Percentiles rank a stretch among this genome's conserved stretches.
phyloP scores from a whole-genome alignment of 306 rosid genomes.

The Vigna mungo region DNA sequence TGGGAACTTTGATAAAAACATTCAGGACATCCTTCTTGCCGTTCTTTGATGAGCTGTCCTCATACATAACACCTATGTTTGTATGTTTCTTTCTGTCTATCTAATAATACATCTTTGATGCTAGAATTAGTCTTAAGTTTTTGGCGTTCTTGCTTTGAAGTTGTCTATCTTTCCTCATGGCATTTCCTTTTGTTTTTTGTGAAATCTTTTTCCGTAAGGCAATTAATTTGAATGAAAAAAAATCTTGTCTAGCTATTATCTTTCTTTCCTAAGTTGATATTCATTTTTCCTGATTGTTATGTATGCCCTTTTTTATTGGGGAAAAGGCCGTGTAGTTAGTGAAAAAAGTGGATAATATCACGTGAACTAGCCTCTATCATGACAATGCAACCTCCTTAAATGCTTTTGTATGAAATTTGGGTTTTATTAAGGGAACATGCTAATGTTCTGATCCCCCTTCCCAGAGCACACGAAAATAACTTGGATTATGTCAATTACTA shows the following conservation, averaged over 20 bases:
- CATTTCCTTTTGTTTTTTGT: constrained; percentile 2
- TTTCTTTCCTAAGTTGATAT: not conserved
- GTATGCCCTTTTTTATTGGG: not conserved
- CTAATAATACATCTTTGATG: not conserved
- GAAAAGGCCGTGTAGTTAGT: not conserved
- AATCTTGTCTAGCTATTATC: not conserved
- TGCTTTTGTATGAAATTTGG: not conserved
- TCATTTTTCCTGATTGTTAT: not conserved
- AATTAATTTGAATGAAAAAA: constrained; percentile 8
- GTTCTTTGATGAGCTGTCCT: constrained; percentile 86
- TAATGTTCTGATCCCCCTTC: not conserved
- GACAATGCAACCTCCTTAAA: constrained; percentile 9
- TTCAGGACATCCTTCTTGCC: constrained; percentile 92
- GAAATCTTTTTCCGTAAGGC: not conserved
- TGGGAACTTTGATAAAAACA: constrained; percentile 94
- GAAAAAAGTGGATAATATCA: not conserved
- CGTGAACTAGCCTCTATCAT: not conserved
- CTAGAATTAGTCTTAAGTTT: not conserved
- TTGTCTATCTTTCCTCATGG: constrained; percentile 1
- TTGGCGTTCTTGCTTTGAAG: constrained; percentile 19
- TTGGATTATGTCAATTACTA: constrained; percentile 15
- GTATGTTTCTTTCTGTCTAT: constrained; percentile 58
- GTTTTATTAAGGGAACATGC: not conserved
- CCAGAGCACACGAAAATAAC: not conserved
- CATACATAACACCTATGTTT: constrained; percentile 95